A percentile compares a stretch with the other conserved stretches of the same genome.
Conservation (phyloP, 225 moss, liverwort and hornwort genomes). For the Physcomitrellopsis africana region DNA sequence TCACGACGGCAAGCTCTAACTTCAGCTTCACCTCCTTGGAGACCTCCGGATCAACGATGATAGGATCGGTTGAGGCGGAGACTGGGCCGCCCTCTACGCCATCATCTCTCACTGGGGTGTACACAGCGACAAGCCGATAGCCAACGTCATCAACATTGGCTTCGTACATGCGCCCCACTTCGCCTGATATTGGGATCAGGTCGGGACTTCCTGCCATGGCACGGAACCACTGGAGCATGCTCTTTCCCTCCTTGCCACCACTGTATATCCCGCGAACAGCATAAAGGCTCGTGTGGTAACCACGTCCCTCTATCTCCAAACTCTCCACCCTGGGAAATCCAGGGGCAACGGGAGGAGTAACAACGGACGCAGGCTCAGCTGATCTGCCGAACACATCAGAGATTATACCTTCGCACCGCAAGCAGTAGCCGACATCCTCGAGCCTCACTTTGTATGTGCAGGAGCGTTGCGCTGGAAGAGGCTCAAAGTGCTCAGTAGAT, state of each 20-base stretch:
- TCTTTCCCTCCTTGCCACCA: conserved; percentile 90
- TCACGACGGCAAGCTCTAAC: conserved; percentile 75
- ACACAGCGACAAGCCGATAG: conserved; percentile 84
- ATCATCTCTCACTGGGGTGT: conserved; percentile 79
- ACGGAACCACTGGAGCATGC: conserved; percentile 87
- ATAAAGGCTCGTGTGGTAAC: conserved; percentile 85
- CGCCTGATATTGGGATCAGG: conserved; percentile 81
- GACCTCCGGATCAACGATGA: conserved; percentile 84
- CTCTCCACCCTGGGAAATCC: conserved; percentile 80
- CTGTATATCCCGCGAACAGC: conserved; percentile 89
- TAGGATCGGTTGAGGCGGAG: conserved; percentile 81
- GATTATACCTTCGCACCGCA: conserved; percentile 78
- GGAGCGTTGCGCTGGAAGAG: conserved; percentile 72
- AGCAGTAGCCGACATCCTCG: conserved; percentile 83
- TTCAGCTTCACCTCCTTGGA: conserved; percentile 82
- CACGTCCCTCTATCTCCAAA: conserved; percentile 84
- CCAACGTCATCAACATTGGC: conserved; percentile 94
- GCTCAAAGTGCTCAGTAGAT: conserved; percentile 60
- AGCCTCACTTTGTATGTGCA: conserved; percentile 83
- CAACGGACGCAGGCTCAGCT: conserved; percentile 67
- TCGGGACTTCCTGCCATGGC: conserved; percentile 92
- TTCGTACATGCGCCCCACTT: conserved; percentile 89
- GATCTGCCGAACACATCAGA: conserved; percentile 75
- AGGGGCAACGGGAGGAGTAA: conserved; percentile 66
- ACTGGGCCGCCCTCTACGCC: conserved; percentile 74